Base-by-base conservation (phyloP, 2,329 filamentous ascomycete species). In the Botrytis elliptica region DNA sequence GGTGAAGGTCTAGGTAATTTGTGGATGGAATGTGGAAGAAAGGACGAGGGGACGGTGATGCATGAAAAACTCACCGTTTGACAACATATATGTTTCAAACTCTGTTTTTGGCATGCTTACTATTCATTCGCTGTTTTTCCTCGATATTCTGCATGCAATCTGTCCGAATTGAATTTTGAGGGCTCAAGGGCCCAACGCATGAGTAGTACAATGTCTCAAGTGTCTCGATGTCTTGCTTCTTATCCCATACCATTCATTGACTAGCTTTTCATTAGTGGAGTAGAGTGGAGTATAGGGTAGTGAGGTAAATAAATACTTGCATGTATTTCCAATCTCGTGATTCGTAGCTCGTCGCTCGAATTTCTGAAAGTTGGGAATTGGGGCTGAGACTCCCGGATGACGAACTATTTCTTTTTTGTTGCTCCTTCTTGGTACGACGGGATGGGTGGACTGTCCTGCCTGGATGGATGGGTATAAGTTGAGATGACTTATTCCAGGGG, bases 51-150 rank as follows among this genome's bases (percentile, higher is more conserved):
- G 60, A 63, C 14, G 60, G 60, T n/a, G 36, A n/a, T 63, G 60
- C 60, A 63, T 40, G 36, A 62, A 62, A 62, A 62, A 40, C 59
- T 62, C 36, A 62, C 59, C 59, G 59, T 62, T 62, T 62, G 36
- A 62, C 59, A 40, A 62, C 59, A 62, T 62, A 40, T 40, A 18
- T 63, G 60, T 63, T 40, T 63, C 60, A 63, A 63, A 63, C 60
- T 63, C 25, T 63, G 38, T 63, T 63, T 40, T 25, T 40, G 25
- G 38, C 36, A 42, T n/a, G n/a, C 59, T 62, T 36, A 9, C 20
- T 40, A 5, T 8, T 63, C 33, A 42, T 42, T 63, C 36, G 60
- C 38, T 42, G 38, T 18, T 63, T 36, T 40, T 42, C 60, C 36
- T n/a, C 36, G 25, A n/a, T n/a, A 25, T 63, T 42, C 38, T 40